Evolutionary conservation across 257 asterid species (phyloP), one percentile per base, ranked within the genome.

Genomic region (Primulina eburnea): DNA sequence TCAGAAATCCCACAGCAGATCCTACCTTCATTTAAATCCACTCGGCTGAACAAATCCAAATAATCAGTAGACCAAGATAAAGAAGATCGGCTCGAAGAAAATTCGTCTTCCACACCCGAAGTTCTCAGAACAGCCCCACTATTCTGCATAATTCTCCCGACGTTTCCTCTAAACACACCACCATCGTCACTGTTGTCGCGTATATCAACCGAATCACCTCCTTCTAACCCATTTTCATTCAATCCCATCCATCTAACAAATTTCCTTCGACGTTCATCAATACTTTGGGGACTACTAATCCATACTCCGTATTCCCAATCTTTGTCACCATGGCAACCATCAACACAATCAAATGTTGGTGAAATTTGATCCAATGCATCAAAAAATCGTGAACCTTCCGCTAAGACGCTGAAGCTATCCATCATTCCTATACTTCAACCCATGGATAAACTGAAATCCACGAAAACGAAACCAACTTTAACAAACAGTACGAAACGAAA

Each of bases 331-430:
- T 73, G 70, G 79, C 57, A 70, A 62, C 70, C 77, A 4, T 77
- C 68, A 58, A 17, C 78, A 21, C 28, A 76, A 68, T 77, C 87
- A 29, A 84, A 76, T 33, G 73, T 79, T 40, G 82, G 82, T 17
- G 77, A 63, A 80, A 91, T 78, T 60, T 73, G 81, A 78, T 92
- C 98, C 64, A 67, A 60, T 62, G 97, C 97, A 65, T 92, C 97
- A 26, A 84, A 90, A 77, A 85, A 92, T 18, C 71, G 84, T 26
- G 71, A 83, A 76, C 89, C 89, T 21, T 73, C 89, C 6, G 70
- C 79, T 29, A 75, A 86, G 4, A 76, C 79, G 60, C 76, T 68
- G 80, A 84, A 85, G 84, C 83, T 82, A 73, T 78, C 90, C 98
- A 92, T 92, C 75, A 77, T 83, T 80, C 65, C 81, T 75, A 61